Evolutionary conservation across 139 green algal species (phyloP).

Genomic region (Asterochloris sp.): DNA sequence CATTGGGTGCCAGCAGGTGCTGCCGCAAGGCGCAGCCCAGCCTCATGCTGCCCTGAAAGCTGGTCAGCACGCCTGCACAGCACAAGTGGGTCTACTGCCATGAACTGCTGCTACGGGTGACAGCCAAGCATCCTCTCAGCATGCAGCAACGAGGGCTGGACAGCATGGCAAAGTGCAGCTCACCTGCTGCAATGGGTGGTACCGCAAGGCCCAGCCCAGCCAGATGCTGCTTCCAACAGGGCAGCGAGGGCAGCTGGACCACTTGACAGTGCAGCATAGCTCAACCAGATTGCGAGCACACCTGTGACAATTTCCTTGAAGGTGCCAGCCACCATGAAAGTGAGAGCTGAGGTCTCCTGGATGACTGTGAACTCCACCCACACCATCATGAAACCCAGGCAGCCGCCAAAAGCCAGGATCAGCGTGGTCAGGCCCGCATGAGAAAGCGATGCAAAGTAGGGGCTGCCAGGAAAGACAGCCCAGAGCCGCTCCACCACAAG

Average conservation of each 20-base stretch:
- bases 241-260: too few relatives aligned
- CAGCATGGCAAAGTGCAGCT: too few relatives aligned
- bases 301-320: slow-evolving; percentile 86
- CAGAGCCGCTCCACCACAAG: slow-evolving; percentile 69
- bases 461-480: slow-evolving; percentile 51
- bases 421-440: slow-evolving; percentile 35
- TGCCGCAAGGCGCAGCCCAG: too few relatives aligned
- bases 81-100: too few relatives aligned
- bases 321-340: slow-evolving; percentile 91
- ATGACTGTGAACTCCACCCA: slow-evolving; percentile 76
- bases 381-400: slow-evolving; percentile 85
- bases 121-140: too few relatives aligned
- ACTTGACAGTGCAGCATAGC: too few relatives aligned
- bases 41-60: too few relatives aligned
- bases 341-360: slow-evolving; percentile 82
- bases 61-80: too few relatives aligned
- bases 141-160: too few relatives aligned
- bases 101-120: too few relatives aligned
- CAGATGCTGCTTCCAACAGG: too few relatives aligned
- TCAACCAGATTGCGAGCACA: not conserved
- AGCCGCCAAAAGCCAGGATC: slow-evolving; percentile 55
- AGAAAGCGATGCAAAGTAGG: slow-evolving; percentile 62
- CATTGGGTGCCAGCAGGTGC: too few relatives aligned
- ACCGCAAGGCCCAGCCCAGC: not conserved
- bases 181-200: not conserved